phyloP scores from a whole-genome alignment of 75 land plant species.

The Pinus taeda region DNA sequence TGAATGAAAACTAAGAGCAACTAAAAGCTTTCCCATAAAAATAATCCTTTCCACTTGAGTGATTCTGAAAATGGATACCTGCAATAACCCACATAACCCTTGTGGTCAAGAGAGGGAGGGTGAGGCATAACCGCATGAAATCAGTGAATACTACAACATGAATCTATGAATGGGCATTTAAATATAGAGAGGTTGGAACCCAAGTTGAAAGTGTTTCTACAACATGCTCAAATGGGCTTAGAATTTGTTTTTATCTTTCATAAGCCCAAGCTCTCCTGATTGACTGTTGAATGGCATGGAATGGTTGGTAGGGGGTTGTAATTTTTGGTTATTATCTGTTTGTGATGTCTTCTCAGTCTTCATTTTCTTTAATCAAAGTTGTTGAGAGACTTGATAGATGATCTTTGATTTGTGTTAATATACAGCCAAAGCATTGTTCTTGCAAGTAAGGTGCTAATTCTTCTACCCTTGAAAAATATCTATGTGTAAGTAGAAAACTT shows the following conservation, averaged over 20 bases:
- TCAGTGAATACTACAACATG: too few species aligned
- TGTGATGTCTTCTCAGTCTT: constrained; percentile 8
- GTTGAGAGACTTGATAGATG: constrained; percentile 45
- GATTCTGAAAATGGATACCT: too few species aligned
- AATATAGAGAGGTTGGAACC: too few species aligned
- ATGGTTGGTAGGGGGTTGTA: constrained; percentile 16
- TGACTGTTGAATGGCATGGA: too few species aligned
- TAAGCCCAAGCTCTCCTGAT: too few species aligned
- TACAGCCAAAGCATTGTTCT: constrained; percentile 57
- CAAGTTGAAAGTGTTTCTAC: too few species aligned
- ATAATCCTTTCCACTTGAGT: constrained; percentile 72
- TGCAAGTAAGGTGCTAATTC: constrained; percentile 80
- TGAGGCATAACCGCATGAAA: too few species aligned
- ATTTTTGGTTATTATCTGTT: not conserved
- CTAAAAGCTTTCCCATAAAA: constrained; percentile 69
- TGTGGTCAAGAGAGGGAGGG: too few species aligned
- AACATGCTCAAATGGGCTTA: too few species aligned
- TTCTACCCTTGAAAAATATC: constrained; percentile 55
- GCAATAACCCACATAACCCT: too few species aligned
- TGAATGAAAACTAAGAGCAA: constrained; percentile 75
- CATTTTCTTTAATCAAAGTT: constrained; percentile 15
- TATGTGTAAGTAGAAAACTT: constrained; percentile 72
- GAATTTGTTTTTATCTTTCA: too few species aligned
- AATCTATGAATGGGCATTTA: too few species aligned
- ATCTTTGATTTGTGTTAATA: constrained; percentile 51